Conservation (phyloP, 441 rosid species). For the Erysimum cheiri region DNA sequence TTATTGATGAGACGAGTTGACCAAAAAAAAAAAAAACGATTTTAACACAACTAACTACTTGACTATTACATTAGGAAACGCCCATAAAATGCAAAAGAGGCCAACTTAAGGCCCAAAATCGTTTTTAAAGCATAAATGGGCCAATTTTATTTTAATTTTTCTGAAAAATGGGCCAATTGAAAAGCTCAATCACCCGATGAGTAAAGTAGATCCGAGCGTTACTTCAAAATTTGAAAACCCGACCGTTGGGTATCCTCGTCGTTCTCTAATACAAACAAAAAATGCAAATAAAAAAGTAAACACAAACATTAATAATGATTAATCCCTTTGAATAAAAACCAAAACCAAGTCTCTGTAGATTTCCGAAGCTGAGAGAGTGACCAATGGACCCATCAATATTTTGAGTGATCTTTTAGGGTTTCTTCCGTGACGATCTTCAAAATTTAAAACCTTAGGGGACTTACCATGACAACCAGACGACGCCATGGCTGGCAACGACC, state of each 20-base stretch:
- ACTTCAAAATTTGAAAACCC: conserved; percentile 64
- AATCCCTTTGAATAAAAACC: neutral
- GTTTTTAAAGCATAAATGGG: conserved; percentile 1
- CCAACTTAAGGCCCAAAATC: neutral
- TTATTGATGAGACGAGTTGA: too few species aligned
- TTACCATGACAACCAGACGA: conserved; percentile 56
- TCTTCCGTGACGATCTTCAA: conserved; percentile 32
- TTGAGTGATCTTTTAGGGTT: conserved; percentile 24
- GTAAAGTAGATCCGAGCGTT: conserved; percentile 48
- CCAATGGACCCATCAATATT: conserved; percentile 43
- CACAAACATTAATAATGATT: neutral
- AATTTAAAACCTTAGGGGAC: neutral
- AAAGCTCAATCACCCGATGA: conserved; percentile 36
- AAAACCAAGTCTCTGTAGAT: conserved; percentile 14
- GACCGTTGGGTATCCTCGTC: conserved; percentile 55
- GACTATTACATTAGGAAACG: too few species aligned
- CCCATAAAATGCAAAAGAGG: neutral
- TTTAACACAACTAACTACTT: too few species aligned
- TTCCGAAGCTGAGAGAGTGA: conserved; percentile 13
- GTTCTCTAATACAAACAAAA: conserved; percentile 13
- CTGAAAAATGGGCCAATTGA: conserved; percentile 19
- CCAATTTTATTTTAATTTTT: neutral
- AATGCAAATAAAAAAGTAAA: neutral
- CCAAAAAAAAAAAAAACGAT: too few species aligned
- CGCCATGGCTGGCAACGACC: conserved; percentile 99